A percentile compares a stretch with the other conserved stretches of the same genome.
These are phyloP conservation scores for Pythium monospermum DNA, from an alignment of 352 stramenopile genomes.

Conservation along the genomic window DNA sequence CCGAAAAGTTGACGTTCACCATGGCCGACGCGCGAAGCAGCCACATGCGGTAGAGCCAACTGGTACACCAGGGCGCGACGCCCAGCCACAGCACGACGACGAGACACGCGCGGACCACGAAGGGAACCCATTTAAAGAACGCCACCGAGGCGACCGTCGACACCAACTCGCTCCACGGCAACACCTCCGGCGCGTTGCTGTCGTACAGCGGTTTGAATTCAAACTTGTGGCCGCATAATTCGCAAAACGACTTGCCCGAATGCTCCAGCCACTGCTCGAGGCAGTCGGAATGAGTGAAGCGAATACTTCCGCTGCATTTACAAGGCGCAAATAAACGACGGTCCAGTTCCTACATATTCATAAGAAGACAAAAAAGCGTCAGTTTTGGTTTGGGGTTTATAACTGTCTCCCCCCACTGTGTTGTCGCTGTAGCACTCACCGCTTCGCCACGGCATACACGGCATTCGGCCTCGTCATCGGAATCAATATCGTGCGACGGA, in stretches of 20 bases:
- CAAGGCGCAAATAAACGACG: slow-evolving; percentile 83
- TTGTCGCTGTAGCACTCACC: no score
- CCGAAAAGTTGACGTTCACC: slow-evolving; percentile 76
- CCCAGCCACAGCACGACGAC: slow-evolving; percentile 85
- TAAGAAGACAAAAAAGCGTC: no score
- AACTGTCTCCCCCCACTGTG: no score
- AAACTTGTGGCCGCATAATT: slow-evolving; percentile 92
- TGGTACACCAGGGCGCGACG: slow-evolving; percentile 87
- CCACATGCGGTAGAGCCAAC: slow-evolving; percentile 94
- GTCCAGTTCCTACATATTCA: slow-evolving; percentile 44
- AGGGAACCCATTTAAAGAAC: slow-evolving; percentile 87
- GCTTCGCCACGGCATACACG: slow-evolving; percentile 91
- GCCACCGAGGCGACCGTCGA: slow-evolving; percentile 74
- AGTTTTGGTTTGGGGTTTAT: no score
- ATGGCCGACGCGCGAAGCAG: slow-evolving; percentile 83
- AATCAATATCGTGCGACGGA: background rate
- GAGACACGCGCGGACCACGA: slow-evolving; percentile 66
- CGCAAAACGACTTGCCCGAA: slow-evolving; percentile 89
- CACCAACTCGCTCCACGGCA: slow-evolving; percentile 87
- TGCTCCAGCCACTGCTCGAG: slow-evolving; percentile 93
- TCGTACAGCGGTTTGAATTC: slow-evolving; percentile 92
- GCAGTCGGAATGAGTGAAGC: slow-evolving; percentile 93
- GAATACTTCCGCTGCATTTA: slow-evolving; percentile 94
- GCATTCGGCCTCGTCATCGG: slow-evolving; percentile 87
- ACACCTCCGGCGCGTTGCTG: slow-evolving; percentile 69